Base-by-base conservation (phyloP, 306 rosid genomes). In the Rosa lucieae region DNA sequence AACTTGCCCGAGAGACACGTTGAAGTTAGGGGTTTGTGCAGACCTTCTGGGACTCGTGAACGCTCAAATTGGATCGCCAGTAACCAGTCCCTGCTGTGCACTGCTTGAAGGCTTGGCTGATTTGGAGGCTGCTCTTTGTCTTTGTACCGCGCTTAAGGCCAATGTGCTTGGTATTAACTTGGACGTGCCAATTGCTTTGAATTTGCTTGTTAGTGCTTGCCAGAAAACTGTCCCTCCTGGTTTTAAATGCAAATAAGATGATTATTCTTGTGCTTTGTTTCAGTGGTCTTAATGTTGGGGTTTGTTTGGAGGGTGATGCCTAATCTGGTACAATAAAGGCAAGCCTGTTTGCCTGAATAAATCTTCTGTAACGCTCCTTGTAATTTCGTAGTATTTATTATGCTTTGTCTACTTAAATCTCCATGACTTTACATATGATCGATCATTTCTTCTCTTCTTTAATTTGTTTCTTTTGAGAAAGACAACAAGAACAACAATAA, bases 141-240 rank as follows among this genome's bases (percentile, higher is more conserved):
- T 95, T 0, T 95, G 99, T 85, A 92, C 92, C 8, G 97, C 90
- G 14, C 80, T 92, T 73, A 92, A 95, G 83, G 90, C 85, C 73
- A 95, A 89, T 79, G 93, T 89, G 77, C 87, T 91, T 20, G 99
- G 99, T 2, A 51, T 89, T 37, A 84, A 92, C 88, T 71, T 95
- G 85, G 72, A 90, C 8, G 83, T 91, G 11, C 98, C 98, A 0
- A 1, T 95, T 63, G 14, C 93, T 0, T 85, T 95, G 69, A 87
- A 87, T 53, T 62, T 84, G 70, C 82, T 95, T 75, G n/a, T 92
- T 0, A 90, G 97, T 82, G 94, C 98, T 61, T 95, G 98, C 89
- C 80, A 95, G 21, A 92, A 91, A 63, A 76, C 90, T 2, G 48
- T 91, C 13, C 99, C 99, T 55, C 26, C 68, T 35, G 97, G 90